Evolutionary conservation across 257 asterid genomes (phyloP), one percentile per base, ranked within the genome.

Genomic region (Jasminum sambac): DNA sequence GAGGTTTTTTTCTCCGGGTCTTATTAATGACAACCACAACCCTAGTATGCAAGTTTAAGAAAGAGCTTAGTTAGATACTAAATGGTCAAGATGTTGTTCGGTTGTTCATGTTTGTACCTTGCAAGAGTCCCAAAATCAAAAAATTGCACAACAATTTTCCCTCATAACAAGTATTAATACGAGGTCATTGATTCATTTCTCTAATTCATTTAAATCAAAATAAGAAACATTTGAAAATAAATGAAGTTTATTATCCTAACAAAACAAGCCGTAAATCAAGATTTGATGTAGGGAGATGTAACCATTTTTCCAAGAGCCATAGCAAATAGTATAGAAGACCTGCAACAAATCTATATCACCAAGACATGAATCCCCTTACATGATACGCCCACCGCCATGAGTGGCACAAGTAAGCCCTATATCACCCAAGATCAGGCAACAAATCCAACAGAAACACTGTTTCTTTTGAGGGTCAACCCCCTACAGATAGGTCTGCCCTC

Each of bases 51-150:
- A n/a, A n/a, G n/a, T n/a, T n/a, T n/a, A n/a, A n/a, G n/a, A n/a
- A n/a, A n/a, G n/a, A n/a, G n/a, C n/a, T 6, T 44, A 83, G 73
- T 58, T 88, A 81, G 68, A 30, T 70, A 3, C 79, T 73, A 30
- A 69, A 26, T 44, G 40, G 12, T 82, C 61, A 82, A 11, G 64
- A 61, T 67, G 63, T 62, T 34, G 71, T 46, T 46, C n/a, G 19
- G 55, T 46, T 46, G 55, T 12, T 17, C 17, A 46, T 46, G 6
- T 1, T 12, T 38, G 41, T 9, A 38, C 41, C 41, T 38, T 38
- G 17, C 14, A 43, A 12, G 16, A 43, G 14, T 43, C 50, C 17
- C 50, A 11, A 43, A 43, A 11, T 43, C n/a, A 1, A 12, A 43
- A 42, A 46, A 16, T 46, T 46, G 9, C 21, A 46, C 9, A 14